These are phyloP conservation scores for Diaporthe destruens DNA, from an alignment of 2,329 filamentous ascomycete genomes.

Conservation along the genomic window DNA sequence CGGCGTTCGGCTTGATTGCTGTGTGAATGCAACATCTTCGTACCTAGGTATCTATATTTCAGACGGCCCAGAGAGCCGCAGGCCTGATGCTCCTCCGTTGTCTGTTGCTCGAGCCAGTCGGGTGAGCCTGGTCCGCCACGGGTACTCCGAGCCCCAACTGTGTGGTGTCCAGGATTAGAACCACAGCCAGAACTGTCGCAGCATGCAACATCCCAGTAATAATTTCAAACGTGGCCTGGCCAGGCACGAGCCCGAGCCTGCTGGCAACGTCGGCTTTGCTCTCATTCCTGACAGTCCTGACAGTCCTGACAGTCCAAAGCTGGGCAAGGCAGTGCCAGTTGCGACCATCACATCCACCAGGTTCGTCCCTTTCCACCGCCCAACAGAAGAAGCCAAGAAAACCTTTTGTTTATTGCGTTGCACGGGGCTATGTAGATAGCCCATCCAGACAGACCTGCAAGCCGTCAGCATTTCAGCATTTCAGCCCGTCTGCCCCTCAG, in stretches of 20 bases:
- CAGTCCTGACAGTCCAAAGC: not conserved
- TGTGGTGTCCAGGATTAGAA: slow-evolving; percentile 25
- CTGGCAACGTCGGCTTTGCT: not conserved
- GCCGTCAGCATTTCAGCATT: slow-evolving; percentile 23
- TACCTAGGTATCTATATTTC: no score
- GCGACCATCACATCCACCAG: not conserved
- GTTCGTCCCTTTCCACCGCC: not conserved
- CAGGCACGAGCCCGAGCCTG: not conserved
- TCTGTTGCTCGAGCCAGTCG: slow-evolving; percentile 43
- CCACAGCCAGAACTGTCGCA: slow-evolving; percentile 18
- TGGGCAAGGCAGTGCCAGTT: no score
- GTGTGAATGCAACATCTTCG: not conserved
- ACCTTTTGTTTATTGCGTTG: not conserved
- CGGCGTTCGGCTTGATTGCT: slow-evolving; percentile 11
- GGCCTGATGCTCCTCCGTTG: slow-evolving; percentile 13
- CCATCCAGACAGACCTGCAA: slow-evolving; percentile 4
- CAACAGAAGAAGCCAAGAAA: not conserved
- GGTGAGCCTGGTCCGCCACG: slow-evolving; percentile 44
- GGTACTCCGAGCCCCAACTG: slow-evolving; percentile 41
- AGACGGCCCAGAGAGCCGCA: slow-evolving; percentile 1
- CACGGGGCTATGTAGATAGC: slow-evolving; percentile 24
- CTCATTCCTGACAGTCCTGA: no score
- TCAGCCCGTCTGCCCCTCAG: slow-evolving; percentile 14
- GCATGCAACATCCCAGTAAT: slow-evolving; percentile 28
- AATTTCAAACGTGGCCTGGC: slow-evolving; percentile 18